Evolutionary conservation across 1,139 yeast genomes (phyloP).

Genomic region (Protomyces arabidopsidicola): DNA sequence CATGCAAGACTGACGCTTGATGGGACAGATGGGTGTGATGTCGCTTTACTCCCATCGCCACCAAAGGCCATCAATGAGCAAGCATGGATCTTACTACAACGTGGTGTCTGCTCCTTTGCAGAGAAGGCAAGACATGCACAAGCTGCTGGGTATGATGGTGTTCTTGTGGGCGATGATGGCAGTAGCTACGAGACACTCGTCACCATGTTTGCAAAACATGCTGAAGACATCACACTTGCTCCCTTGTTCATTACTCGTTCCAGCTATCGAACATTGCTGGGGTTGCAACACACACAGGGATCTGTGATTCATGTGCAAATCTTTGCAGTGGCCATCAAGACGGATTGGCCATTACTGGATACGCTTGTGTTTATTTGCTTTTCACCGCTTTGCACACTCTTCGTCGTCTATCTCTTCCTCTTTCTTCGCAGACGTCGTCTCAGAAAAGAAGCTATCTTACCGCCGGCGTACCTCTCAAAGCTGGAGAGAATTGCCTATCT

Average conservation of each 20-base stretch:
- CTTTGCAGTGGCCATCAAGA: slow-evolving; percentile 27
- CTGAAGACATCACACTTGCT: slow-evolving; percentile 40
- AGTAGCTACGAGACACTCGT: slow-evolving; percentile 38
- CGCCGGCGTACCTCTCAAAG: slow-evolving; percentile 12
- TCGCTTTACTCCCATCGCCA: not conserved
- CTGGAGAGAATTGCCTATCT: slow-evolving; percentile 13
- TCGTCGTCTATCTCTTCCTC: slow-evolving; percentile 42
- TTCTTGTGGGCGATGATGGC: slow-evolving; percentile 43
- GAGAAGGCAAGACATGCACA: slow-evolving; percentile 42
- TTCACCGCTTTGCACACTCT: slow-evolving; percentile 43
- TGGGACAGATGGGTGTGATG: not conserved
- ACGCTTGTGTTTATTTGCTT: slow-evolving; percentile 42
- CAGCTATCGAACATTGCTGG: slow-evolving; percentile 37
- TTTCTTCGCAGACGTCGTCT: slow-evolving; percentile 39
- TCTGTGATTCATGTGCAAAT: not conserved
- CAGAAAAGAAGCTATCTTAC: slow-evolving; percentile 12
- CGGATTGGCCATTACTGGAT: slow-evolving; percentile 39
- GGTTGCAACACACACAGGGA: not conserved
- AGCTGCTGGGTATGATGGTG: slow-evolving; percentile 44
- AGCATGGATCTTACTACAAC: slow-evolving; percentile 40
- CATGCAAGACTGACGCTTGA: not conserved
- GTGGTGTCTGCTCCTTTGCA: slow-evolving; percentile 44
- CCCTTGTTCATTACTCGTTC: slow-evolving; percentile 42
- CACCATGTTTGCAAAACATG: slow-evolving; percentile 40
- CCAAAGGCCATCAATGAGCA: slow-evolving; percentile 21